phyloP scores from a whole-genome alignment of 2,329 filamentous ascomycete species.

The Bipolaris victoriae region DNA sequence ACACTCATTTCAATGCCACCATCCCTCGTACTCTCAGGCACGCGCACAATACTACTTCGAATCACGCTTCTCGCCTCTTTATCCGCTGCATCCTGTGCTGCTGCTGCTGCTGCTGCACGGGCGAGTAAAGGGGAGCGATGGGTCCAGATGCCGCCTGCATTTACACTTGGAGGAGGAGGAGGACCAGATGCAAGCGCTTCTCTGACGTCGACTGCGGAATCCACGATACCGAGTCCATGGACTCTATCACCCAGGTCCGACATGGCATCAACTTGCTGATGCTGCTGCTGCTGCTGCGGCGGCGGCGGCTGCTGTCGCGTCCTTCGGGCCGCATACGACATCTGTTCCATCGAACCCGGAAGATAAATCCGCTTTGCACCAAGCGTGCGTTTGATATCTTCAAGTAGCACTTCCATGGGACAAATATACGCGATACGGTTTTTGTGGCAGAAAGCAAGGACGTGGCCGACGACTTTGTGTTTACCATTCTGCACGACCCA shows the following conservation, averaged over 20 bases:
- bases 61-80: background rate
- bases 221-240: constrained; percentile 41
- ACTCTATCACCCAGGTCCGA: constrained; percentile 36
- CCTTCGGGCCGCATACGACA: constrained; percentile 18
- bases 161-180: background rate
- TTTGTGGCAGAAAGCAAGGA: constrained; percentile 83
- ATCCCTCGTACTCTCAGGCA: background rate
- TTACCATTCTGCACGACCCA: constrained; percentile 85
- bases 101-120: background rate
- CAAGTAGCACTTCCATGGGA: constrained; percentile 88
- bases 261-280: constrained; percentile 8
- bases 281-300: background rate
- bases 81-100: background rate
- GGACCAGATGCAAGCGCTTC: background rate
- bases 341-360: constrained; percentile 60
- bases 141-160: background rate
- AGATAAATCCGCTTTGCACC: constrained; percentile 73
- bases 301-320: constrained; percentile 5
- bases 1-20: background rate
- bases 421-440: constrained; percentile 89
- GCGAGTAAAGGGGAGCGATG: background rate
- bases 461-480: constrained; percentile 86
- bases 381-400: constrained; percentile 82
- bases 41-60: background rate
- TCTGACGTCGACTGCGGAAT: constrained; percentile 33